Evolutionary conservation across 2,329 filamentous ascomycete species (phyloP).

Genomic region (Fusarium nelsonii): DNA sequence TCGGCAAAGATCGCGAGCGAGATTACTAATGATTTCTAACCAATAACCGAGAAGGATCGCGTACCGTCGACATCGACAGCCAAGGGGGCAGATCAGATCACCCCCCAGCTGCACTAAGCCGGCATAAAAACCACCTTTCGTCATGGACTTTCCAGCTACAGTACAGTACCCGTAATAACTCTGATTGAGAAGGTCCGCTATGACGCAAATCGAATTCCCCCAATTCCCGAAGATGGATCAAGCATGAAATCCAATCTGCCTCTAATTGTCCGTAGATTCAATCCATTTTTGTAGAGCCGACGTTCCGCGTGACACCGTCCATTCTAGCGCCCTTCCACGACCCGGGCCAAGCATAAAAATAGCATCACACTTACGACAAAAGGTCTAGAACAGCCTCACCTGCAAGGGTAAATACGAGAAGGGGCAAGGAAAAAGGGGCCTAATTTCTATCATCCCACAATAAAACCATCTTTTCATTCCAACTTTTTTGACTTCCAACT

Average conservation of each 20-base stretch:
- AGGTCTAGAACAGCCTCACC: conserved; percentile 20
- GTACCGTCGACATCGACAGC: neutral
- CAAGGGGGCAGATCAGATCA: neutral
- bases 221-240: neutral
- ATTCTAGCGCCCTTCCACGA: conserved; percentile 3
- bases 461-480: conserved; percentile 8
- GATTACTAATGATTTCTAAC: neutral
- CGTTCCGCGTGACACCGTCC: neutral
- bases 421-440: conserved; percentile 22
- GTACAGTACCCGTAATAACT: no score
- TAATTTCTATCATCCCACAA: conserved; percentile 21
- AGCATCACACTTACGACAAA: conserved; percentile 15
- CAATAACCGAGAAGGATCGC: neutral
- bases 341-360: conserved; percentile 12
- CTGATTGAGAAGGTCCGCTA: neutral
- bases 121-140: neutral
- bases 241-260: conserved; percentile 12
- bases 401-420: conserved; percentile 22
- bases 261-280: conserved; percentile 1
- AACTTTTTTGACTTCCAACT: neutral
- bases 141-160: neutral
- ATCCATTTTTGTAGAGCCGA: neutral
- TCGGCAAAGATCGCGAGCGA: neutral
- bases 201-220: conserved; percentile 2
- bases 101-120: neutral